Conservation (phyloP, 345 rosid genomes). For the Physaria fendleri region DNA sequence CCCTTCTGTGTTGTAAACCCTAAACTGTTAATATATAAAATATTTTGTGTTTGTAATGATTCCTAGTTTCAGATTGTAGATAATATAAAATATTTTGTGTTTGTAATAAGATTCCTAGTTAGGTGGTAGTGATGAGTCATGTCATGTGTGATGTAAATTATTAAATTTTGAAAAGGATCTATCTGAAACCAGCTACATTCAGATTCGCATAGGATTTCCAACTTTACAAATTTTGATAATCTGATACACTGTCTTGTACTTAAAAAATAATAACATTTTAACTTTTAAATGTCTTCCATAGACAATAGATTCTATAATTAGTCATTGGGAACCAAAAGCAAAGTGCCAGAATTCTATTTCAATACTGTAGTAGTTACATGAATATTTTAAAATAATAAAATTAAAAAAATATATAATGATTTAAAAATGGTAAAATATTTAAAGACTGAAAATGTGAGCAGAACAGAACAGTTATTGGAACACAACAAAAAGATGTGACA, state of each 20-base stretch:
- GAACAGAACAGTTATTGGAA: slow-evolving; percentile 26
- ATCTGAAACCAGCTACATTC: slow-evolving; percentile 8
- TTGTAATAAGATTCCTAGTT: too few relatives aligned
- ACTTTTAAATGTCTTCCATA: neutral
- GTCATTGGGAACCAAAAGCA: slow-evolving; percentile 15
- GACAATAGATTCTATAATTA: neutral
- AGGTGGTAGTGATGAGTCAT: too few relatives aligned
- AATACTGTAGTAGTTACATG: slow-evolving; percentile 16
- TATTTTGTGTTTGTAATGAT: too few relatives aligned
- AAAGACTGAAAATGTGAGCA: slow-evolving; percentile 18
- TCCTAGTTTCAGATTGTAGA: too few relatives aligned
- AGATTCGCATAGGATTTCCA: slow-evolving; percentile 7
- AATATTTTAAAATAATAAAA: neutral
- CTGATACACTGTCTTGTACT: neutral
- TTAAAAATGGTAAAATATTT: neutral
- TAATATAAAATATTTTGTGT: too few relatives aligned
- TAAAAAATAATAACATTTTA: neutral
- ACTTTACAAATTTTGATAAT: slow-evolving; percentile 9
- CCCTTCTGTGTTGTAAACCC: too few relatives aligned
- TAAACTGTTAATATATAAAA: too few relatives aligned
- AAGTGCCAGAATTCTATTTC: slow-evolving; percentile 13
- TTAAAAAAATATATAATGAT: neutral
- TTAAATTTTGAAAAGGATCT: slow-evolving; percentile 2
- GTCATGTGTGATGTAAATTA: too few relatives aligned
- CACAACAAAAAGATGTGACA: slow-evolving; percentile 28